phyloP scores from a whole-genome alignment of 495 filamentous ascomycete genomes.

The Platismatia glauca region DNA sequence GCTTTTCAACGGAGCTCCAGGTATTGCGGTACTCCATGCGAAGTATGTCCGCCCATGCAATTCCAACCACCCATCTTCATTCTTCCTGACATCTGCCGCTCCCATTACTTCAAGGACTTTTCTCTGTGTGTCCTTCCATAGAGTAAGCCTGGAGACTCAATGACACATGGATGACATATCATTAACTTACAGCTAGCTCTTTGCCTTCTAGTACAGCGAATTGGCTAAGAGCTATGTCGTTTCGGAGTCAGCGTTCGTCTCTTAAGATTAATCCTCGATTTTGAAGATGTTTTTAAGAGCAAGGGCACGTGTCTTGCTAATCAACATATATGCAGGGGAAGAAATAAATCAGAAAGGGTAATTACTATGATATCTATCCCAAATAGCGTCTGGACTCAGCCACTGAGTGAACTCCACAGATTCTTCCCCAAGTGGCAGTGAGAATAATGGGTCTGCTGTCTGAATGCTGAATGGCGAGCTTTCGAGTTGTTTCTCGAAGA shows the following conservation, averaged over 20 bases:
- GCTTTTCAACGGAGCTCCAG: conserved; percentile 20
- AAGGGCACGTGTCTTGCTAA: neutral
- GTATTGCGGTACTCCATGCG: conserved; percentile 38
- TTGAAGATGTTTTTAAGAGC: neutral
- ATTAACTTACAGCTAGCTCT: conserved; percentile 37
- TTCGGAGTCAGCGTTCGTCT: neutral
- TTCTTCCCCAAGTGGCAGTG: conserved; percentile 40
- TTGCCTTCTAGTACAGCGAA: conserved; percentile 45
- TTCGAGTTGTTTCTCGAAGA: conserved; percentile 43
- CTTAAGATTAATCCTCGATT: too few relatives aligned
- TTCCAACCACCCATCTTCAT: conserved; percentile 46
- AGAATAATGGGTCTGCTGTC: conserved; percentile 39
- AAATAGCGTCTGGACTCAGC: conserved; percentile 44
- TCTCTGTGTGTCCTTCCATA: conserved; percentile 28
- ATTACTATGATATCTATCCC: conserved; percentile 41
- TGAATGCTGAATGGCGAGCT: conserved; percentile 33
- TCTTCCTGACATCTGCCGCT: conserved; percentile 35
- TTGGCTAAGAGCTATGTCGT: conserved; percentile 41
- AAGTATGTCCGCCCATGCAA: conserved; percentile 46
- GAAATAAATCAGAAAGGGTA: neutral
- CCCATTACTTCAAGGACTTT: conserved; percentile 37
- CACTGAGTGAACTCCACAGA: conserved; percentile 37
- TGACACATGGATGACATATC: neutral
- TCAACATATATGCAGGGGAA: neutral
- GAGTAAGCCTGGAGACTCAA: conserved; percentile 2